A percentile compares a stretch with the other conserved stretches of the same genome.
Evolutionary conservation across 495 filamentous ascomycete species (phyloP).

Genomic region (Penicillium daleae): DNA sequence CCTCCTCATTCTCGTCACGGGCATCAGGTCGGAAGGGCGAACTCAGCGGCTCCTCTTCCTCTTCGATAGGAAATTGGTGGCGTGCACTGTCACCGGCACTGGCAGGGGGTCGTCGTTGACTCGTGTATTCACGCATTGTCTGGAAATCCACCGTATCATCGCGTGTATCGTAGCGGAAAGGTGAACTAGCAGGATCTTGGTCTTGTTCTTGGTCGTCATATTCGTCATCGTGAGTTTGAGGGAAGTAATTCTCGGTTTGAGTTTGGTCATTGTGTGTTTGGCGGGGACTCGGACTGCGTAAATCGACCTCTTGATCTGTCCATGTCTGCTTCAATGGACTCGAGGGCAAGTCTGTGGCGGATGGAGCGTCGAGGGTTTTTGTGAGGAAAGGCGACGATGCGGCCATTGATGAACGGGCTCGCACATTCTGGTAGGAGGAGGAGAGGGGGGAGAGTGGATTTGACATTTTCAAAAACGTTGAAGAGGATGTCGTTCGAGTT

Average conservation of each 20-base stretch:
- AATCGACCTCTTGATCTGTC: conserved; percentile 18
- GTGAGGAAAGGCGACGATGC: conserved; percentile 35
- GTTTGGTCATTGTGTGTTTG: conserved; percentile 20
- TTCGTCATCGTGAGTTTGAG: conserved; percentile 21
- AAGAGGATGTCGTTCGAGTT: conserved; percentile 5
- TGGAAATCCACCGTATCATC: conserved; percentile 47
- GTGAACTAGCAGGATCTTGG: conserved; percentile 39
- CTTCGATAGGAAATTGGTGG: conserved; percentile 2
- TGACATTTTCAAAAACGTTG: conserved; percentile 37
- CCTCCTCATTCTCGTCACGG: conserved; percentile 3
- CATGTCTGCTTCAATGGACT: conserved; percentile 40
- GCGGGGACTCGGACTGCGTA: conserved; percentile 15
- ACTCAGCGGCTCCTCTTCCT: conserved; percentile 33
- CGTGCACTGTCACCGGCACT: neutral
- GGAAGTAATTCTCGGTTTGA: conserved; percentile 15
- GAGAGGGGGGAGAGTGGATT: conserved; percentile 52
- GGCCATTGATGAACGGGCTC: conserved; percentile 36
- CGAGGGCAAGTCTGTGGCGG: conserved; percentile 36
- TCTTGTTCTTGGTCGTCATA: conserved; percentile 28
- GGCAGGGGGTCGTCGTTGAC: neutral
- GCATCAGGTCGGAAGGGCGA: conserved; percentile 38
- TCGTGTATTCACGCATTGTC: conserved; percentile 23
- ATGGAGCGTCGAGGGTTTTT: conserved; percentile 32
- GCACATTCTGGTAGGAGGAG: conserved; percentile 48
- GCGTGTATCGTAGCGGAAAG: conserved; percentile 41